phyloP scores from a whole-genome alignment of 2,329 filamentous ascomycete species.

The Reticulascus tulasneorum region DNA sequence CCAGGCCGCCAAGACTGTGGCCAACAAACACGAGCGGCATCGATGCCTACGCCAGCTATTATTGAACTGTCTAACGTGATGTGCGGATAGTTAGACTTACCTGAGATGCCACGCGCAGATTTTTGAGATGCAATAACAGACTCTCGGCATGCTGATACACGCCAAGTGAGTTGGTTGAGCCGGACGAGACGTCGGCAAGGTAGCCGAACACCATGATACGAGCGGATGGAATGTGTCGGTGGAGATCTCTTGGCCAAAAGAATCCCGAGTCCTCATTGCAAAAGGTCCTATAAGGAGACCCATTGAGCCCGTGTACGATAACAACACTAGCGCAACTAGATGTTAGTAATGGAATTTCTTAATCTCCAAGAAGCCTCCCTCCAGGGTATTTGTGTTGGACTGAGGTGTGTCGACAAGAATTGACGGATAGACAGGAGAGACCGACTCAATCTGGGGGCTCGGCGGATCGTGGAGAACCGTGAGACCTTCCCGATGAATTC shows the following conservation, averaged over 20 bases:
- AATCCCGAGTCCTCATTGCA: background rate
- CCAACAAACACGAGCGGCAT: background rate
- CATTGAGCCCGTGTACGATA: background rate
- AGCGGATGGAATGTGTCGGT: background rate
- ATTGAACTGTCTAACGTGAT: too few species aligned
- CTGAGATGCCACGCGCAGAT: background rate
- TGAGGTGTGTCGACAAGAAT: background rate
- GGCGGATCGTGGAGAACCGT: background rate
- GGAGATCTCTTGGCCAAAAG: background rate
- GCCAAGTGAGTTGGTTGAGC: constrained; percentile 1
- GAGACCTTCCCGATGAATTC: background rate
- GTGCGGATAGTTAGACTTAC: too few species aligned
- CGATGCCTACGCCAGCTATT: too few species aligned
- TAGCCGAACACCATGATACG: background rate
- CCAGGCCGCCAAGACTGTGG: constrained; percentile 1
- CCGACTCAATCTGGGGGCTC: background rate
- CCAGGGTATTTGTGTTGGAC: too few species aligned
- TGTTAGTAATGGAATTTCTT: too few species aligned
- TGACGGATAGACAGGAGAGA: background rate
- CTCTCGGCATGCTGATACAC: constrained; percentile 9
- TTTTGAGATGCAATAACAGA: constrained; percentile 4
- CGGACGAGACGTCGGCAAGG: background rate
- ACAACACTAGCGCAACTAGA: too few species aligned
- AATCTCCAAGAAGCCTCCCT: too few species aligned
- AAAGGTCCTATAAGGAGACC: background rate